Evolutionary conservation across 495 filamentous ascomycete genomes (phyloP).

Genomic region (Aspergillus haitiensis): DNA sequence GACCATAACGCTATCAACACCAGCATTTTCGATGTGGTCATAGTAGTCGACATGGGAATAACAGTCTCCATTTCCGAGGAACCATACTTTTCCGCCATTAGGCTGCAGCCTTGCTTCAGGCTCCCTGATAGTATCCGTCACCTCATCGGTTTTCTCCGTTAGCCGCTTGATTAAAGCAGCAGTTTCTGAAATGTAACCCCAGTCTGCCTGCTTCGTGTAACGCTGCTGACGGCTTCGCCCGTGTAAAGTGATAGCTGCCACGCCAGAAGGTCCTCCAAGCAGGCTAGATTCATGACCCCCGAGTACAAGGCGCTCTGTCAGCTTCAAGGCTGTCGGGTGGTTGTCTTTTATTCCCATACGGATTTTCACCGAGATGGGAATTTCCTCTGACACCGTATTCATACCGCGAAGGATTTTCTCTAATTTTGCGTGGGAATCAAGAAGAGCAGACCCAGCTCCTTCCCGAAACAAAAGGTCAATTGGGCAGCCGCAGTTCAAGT

Average conservation of each 20-base stretch:
- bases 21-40: slow-evolving; percentile 69
- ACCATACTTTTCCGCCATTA: slow-evolving; percentile 69
- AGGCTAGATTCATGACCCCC: slow-evolving; percentile 66
- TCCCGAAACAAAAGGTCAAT: slow-evolving; percentile 87
- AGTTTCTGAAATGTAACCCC: slow-evolving; percentile 89
- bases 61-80: slow-evolving; percentile 95
- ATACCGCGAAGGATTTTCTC: slow-evolving; percentile 92
- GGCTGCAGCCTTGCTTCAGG: slow-evolving; percentile 66
- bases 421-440: slow-evolving; percentile 78
- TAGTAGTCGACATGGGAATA: slow-evolving; percentile 90
- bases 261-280: slow-evolving; percentile 66
- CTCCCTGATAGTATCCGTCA: slow-evolving; percentile 74
- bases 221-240: slow-evolving; percentile 91
- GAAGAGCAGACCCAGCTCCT: slow-evolving; percentile 90
- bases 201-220: slow-evolving; percentile 86
- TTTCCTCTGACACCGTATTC: slow-evolving; percentile 83
- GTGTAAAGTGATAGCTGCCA: slow-evolving; percentile 91
- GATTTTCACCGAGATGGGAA: slow-evolving; percentile 92
- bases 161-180: slow-evolving; percentile 78
- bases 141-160: slow-evolving; percentile 59
- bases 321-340: slow-evolving; percentile 73
- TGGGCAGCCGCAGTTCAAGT: slow-evolving; percentile 95
- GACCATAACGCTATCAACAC: slow-evolving; percentile 88
- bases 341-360: slow-evolving; percentile 85
- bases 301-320: slow-evolving; percentile 78